Evolutionary conservation across 2,329 filamentous ascomycete species (phyloP).

Genomic region (Rhinocladiella mackenziei): DNA sequence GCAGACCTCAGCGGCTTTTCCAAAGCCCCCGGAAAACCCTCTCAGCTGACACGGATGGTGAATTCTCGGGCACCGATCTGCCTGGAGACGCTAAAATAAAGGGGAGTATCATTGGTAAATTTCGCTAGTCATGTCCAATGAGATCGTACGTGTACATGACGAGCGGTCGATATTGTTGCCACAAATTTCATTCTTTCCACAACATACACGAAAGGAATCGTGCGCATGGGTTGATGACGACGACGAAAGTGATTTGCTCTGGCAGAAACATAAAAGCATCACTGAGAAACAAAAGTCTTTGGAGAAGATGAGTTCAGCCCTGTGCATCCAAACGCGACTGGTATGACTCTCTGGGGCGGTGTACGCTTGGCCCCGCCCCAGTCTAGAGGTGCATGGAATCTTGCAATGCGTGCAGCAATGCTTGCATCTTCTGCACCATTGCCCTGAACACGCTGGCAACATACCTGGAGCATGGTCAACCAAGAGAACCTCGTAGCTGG

Average conservation of each 20-base stretch:
- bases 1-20: neutral
- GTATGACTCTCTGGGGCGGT: neutral
- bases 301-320: neutral
- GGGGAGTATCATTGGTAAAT: too few relatives aligned
- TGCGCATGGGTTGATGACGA: too few relatives aligned
- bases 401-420: neutral
- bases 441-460: neutral
- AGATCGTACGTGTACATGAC: too few relatives aligned
- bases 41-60: too few relatives aligned
- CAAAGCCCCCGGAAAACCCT: neutral
- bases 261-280: neutral
- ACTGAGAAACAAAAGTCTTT: neutral
- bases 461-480: too few relatives aligned
- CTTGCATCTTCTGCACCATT: conserved; percentile 1
- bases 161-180: too few relatives aligned
- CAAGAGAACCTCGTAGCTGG: too few relatives aligned
- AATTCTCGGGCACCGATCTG: neutral
- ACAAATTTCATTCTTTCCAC: too few relatives aligned
- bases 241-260: neutral
- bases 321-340: neutral
- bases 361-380: conserved; percentile 1
- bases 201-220: too few relatives aligned
- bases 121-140: too few relatives aligned
- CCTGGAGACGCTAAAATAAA: too few relatives aligned
- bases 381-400: conserved; percentile 1